Evolutionary conservation across 2,329 filamentous ascomycete species (phyloP), one percentile per base, ranked within the genome.

Genomic region (Aureobasidium sp.): DNA sequence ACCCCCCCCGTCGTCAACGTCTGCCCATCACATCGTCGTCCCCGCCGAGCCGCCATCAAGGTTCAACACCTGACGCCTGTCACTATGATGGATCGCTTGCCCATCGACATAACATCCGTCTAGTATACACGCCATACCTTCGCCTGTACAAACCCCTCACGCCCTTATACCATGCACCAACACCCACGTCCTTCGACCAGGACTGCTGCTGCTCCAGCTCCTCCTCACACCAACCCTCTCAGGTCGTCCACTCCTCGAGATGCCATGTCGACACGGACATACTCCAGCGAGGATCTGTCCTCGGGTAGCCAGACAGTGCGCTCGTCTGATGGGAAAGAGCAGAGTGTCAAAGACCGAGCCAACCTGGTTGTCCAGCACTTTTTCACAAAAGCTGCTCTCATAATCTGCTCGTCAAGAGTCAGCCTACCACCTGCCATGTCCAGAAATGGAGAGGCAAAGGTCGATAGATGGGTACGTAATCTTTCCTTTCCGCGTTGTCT

Each of bases 361-460:
- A 93, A 94, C 68, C 90, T 95, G 72, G 93, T 97, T 64, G 84
- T 96, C 63, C 88, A 93, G 90, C 95, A 96, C 67, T 93, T 95
- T 70, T 88, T 90, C 68, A 84, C 83, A 60, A 97, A 96, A 74
- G 85, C 88, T 30, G 88, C 90, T 34, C 79, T 93, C 48, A 80
- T 93, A 45, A 84, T 97, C 52, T 74, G 95, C 30, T 86, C 90
- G 59, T 86, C 90, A 8, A 80, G 91, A 60, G 83, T 90, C 58
- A 81, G 83, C 52, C 77, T 94, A 7, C 71, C 84, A 64, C 70
- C 79, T 66, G 66, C 72, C 29, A 79, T 74, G 64, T 77, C 69
- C 24, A 78, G 76, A 61, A 78, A 77, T 57, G 77, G 80, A 17
- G 76, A 80, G 58, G 80, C 80, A 58, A 86, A 84, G 68, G 78